A percentile compares a stretch with the other conserved stretches of the same genome.
These are phyloP conservation scores for Alloteropsis semialata DNA, from an alignment of 176 grass and related monocot genomes.

Conservation along the genomic window DNA sequence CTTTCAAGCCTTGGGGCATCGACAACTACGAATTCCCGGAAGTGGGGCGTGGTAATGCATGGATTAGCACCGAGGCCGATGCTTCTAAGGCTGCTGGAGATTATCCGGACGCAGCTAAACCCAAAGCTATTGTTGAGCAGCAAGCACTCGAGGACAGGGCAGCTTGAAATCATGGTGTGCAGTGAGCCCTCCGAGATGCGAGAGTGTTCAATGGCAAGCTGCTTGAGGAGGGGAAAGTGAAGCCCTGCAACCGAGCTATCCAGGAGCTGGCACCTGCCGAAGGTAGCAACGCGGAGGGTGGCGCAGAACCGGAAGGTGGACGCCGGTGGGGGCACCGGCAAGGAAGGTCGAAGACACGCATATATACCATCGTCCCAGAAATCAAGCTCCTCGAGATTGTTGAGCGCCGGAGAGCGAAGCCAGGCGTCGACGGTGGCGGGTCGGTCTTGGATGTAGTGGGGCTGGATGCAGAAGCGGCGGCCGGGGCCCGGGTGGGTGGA, in stretches of 20 bases:
- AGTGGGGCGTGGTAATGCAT: too few species aligned
- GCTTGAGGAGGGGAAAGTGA: background rate
- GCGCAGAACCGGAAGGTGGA: conserved; percentile 24
- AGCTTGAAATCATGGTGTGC: background rate
- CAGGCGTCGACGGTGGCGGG: background rate
- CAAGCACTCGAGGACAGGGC: conserved; percentile 6
- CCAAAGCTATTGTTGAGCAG: background rate
- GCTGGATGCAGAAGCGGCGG: background rate
- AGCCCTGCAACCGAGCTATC: background rate
- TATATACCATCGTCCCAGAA: background rate
- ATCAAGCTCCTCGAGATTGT: background rate
- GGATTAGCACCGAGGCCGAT: background rate
- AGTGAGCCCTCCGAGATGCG: background rate
- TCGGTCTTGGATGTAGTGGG: background rate
- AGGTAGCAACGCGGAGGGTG: background rate
- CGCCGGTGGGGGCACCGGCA: background rate
- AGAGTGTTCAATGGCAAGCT: background rate
- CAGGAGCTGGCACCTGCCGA: background rate
- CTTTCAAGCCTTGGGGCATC: conserved; percentile 12
- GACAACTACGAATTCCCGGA: background rate
- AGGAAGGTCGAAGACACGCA: background rate
- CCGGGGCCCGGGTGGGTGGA: background rate
- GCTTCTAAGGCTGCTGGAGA: background rate
- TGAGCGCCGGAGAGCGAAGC: background rate
- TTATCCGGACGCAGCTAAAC: background rate